A percentile compares a stretch with the other conserved stretches of the same genome.
These are phyloP conservation scores for Staphylotrichum longicolle DNA, from an alignment of 495 filamentous ascomycete genomes.

Conservation along the genomic window DNA sequence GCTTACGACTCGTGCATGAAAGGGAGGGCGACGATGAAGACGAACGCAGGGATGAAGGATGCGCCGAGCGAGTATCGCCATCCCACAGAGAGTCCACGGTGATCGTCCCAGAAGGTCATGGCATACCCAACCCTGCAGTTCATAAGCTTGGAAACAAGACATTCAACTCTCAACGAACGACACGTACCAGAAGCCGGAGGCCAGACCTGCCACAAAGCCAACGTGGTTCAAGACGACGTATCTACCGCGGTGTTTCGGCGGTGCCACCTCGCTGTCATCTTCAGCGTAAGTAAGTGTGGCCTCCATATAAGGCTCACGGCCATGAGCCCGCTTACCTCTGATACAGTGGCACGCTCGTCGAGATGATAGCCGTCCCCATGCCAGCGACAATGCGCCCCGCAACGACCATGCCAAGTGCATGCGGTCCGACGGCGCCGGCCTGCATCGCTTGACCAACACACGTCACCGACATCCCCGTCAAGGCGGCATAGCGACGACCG, in stretches of 20 bases:
- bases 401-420: conserved; percentile 52
- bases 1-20: conserved; percentile 52
- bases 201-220: conserved; percentile 53
- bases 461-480: conserved; percentile 45
- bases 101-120: conserved; percentile 42
- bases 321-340: conserved; percentile 41
- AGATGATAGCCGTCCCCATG: conserved; percentile 51
- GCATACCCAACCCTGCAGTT: conserved; percentile 44
- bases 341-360: conserved; percentile 56
- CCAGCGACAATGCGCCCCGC: conserved; percentile 52
- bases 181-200: conserved; percentile 52
- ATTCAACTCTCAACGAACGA: too few species aligned
- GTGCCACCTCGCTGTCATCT: conserved; percentile 49
- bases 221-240: conserved; percentile 59
- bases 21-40: conserved; percentile 47
- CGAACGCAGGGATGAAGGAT: conserved; percentile 44
- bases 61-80: conserved; percentile 50
- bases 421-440: conserved; percentile 39
- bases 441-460: conserved; percentile 50
- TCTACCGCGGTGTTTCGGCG: conserved; percentile 50
- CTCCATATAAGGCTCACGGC: too few species aligned
- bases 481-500: conserved; percentile 51
- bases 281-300: too few species aligned
- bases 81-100: conserved; percentile 33
- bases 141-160: neutral